phyloP scores from a whole-genome alignment of 805 yeast genomes.

The Candida orba region DNA sequence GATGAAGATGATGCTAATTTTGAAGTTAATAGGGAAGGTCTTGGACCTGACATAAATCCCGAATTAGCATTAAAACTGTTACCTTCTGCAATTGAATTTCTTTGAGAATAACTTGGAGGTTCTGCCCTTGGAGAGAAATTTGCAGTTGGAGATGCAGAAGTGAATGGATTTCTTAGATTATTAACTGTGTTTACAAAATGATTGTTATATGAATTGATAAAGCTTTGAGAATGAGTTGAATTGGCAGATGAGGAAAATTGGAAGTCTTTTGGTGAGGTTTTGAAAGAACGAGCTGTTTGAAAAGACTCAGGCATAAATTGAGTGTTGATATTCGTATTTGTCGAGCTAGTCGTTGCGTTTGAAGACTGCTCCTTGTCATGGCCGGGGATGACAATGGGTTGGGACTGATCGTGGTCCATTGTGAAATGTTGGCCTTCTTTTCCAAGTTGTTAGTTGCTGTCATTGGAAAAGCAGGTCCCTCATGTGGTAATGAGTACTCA shows the following conservation, averaged over 20 bases:
- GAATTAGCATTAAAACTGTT: conserved; percentile 1
- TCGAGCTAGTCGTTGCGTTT: background rate
- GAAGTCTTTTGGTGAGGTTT: conserved; percentile 12
- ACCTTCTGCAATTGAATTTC: conserved; percentile 5
- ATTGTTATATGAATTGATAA: conserved; percentile 13
- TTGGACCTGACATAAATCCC: conserved; percentile 8
- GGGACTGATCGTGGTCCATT: conserved; percentile 8
- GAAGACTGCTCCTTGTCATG: conserved; percentile 12
- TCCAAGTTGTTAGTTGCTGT: too few relatives aligned
- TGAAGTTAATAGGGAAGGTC: conserved; percentile 27
- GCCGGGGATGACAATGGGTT: conserved; percentile 26
- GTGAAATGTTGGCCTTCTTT: background rate
- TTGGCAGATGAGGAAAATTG: conserved; percentile 20
- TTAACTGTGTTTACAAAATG: conserved; percentile 17
- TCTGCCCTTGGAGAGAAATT: conserved; percentile 22
- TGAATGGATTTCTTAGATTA: conserved; percentile 15
- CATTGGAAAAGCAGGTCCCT: too few relatives aligned
- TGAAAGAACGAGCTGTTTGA: conserved; percentile 23
- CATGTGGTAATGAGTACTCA: too few relatives aligned
- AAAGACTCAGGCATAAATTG: conserved; percentile 20
- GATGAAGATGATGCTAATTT: conserved; percentile 23
- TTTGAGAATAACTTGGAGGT: conserved; percentile 18
- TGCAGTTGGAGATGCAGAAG: conserved; percentile 17
- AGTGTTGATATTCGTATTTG: background rate
- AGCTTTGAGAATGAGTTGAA: conserved; percentile 17